Conservation (phyloP, 1,284 basidiomycete genomes). For the Puccinia brachypodii region DNA sequence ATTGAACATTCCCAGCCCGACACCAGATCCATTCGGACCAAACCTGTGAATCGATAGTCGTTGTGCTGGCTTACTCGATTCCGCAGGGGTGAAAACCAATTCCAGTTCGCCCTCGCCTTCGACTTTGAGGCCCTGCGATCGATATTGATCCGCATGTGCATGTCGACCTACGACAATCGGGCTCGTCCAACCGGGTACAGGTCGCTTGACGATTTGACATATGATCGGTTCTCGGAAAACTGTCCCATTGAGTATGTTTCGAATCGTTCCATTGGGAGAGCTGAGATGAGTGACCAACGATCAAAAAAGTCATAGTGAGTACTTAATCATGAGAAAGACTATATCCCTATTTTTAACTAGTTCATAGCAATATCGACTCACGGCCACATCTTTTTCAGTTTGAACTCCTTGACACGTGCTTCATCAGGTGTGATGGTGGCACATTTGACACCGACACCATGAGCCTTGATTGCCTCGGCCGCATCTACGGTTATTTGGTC, state of each 20-base stretch:
- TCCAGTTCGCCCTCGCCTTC: constrained; percentile 87
- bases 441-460: constrained; percentile 63
- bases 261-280: constrained; percentile 61
- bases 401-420: constrained; percentile 67
- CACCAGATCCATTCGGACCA: constrained; percentile 69
- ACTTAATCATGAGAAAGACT: neutral
- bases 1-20: constrained; percentile 85
- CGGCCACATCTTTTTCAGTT: constrained; percentile 85
- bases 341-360: too few relatives aligned
- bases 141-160: constrained; percentile 96
- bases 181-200: constrained; percentile 93
- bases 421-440: constrained; percentile 99
- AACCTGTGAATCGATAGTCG: constrained; percentile 84
- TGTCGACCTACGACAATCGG: constrained; percentile 96
- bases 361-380: constrained; percentile 54
- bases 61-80: constrained; percentile 63
- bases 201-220: constrained; percentile 82
- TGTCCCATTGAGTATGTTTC: constrained; percentile 94
- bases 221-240: constrained; percentile 99
- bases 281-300: neutral
- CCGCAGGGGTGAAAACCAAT: constrained; percentile 74
- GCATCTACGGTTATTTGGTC: constrained; percentile 92
- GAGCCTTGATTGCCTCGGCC: constrained; percentile 69
- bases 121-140: constrained; percentile 82
- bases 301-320: neutral